phyloP scores from a whole-genome alignment of 176 grass and related monocot species.

The Puya raimondii region DNA sequence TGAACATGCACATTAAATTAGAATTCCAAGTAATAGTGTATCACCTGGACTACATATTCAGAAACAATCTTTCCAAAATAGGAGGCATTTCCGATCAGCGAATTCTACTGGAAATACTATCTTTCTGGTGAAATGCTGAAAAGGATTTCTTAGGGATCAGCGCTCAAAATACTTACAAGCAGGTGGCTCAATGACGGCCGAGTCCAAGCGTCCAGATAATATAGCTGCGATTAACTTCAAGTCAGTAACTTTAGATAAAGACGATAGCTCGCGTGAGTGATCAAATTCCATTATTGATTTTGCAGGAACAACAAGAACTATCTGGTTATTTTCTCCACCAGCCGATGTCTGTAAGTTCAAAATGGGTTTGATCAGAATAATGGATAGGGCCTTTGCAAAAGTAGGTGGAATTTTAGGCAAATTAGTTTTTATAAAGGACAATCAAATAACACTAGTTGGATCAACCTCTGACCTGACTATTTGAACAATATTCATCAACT shows the following conservation, averaged over 20 bases:
- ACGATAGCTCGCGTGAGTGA: constrained; percentile 43
- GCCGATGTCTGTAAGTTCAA: constrained; percentile 45
- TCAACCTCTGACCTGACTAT: constrained; percentile 55
- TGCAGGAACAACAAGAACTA: constrained; percentile 73
- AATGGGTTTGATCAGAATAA: not conserved
- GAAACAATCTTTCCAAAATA: not conserved
- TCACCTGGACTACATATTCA: not conserved
- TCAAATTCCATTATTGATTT: constrained; percentile 59
- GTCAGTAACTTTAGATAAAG: constrained; percentile 75
- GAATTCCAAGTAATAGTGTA: no score
- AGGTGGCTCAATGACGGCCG: constrained; percentile 65
- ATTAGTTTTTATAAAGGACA: no score
- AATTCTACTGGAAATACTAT: not conserved
- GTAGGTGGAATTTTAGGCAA: no score
- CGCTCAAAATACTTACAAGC: constrained; percentile 50
- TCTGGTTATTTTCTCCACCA: constrained; percentile 53
- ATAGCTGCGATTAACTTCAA: constrained; percentile 72
- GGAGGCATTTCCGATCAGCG: not conserved
- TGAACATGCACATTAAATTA: not conserved
- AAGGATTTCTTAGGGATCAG: not conserved
- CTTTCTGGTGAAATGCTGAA: no score
- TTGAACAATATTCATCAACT: constrained; percentile 60
- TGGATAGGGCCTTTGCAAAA: no score
- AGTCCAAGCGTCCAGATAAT: constrained; percentile 60
- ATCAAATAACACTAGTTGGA: not conserved